Evolutionary conservation across 2,329 filamentous ascomycete species (phyloP), one percentile per base, ranked within the genome.

Genomic region (Cytospora chrysosperma): DNA sequence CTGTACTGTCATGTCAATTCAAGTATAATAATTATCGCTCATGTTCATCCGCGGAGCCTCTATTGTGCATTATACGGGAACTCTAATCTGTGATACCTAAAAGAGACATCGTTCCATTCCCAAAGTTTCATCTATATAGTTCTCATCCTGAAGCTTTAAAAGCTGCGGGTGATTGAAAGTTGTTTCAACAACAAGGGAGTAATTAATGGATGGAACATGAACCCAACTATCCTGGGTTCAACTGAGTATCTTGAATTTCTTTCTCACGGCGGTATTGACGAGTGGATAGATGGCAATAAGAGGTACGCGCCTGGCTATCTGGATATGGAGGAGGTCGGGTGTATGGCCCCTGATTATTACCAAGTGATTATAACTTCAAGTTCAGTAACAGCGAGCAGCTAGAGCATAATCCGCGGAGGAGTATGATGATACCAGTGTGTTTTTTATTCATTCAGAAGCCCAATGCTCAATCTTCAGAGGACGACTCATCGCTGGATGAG

Each of bases 261-360:
- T 34, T 24, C 17, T 4, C 17, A 27, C 2, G 32, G 49, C 27
- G 58, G 49, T 8, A 43, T 60, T 4, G 58, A 60, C 34, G 58
- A 60, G 32, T 60, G 58, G 58, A 53, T 52, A 19, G 49, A 60
- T 4, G 58, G 54, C 12, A 60, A 54, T 13, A 50, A 60, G 58
- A 60, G 58, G 17, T 60, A 53, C n/a, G 58, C 58, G 24, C 58
- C 58, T 13, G 58, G 58, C 6, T 60, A 60, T 26, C 50, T 60
- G 24, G 24, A 24, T 13, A 40, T 60, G 50, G 40, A 43, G 19
- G 40, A 43, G 8, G 40, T n/a, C 21, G 56, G 56, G 13, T 30
- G 47, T 5, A 12, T 15, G 19, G 56, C 56, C 17, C 56, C 47
- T 34, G 56, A 59, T 10, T 59, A 59, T 13, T 47, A 59, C 10